Evolutionary conservation across 1,284 basidiomycete species (phyloP), one percentile per base, ranked within the genome.

Genomic region (Papiliotrema terrestris): DNA sequence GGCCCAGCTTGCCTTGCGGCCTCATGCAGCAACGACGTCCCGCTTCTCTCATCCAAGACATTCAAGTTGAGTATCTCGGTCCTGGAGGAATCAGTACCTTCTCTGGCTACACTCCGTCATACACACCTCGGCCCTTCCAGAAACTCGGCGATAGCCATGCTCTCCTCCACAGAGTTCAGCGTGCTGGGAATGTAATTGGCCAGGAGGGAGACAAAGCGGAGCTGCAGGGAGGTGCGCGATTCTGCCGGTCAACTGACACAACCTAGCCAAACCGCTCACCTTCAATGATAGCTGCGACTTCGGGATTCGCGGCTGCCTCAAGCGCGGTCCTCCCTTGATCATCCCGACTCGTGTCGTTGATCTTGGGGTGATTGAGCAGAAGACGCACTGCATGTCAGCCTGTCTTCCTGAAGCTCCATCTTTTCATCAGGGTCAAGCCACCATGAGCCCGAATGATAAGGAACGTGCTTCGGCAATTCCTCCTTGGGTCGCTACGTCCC

Each of bases 11-110:
- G 70, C 52, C 83, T 80, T 0, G 90, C 91, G 0, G 93, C 92
- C 72, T 94, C 91, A 64, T 97, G 93, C 1, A 97, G 80, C 1
- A 96, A 76, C 1, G 91, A 86, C 5, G 83, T 82, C 1, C 91
- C 91, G 1, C 84, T 83, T n/a, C 83, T 80, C 44, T 87, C 83
- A 58, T 94, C 90, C 11, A 92, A 65, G 0, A 72, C 67, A 37
- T 69, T 73, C 47, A 78, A 67, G 56, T 80, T 78, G 54, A 79
- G 61, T 14, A 71, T 63, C 45, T 71, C 60, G 23, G 71, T 59
- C 36, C 68, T 65, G 50, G 59, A 52, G 55, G 52, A 5, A 46
- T 61, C 60, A 9, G 63, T 49, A 47, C 50, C 59, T 64, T 19
- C 55, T 59, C 37, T 57, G 17, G 37, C 19, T 17, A 4, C 11